These are phyloP conservation scores for Beverwykella pulmonaria DNA, from an alignment of 495 filamentous ascomycete genomes.

Conservation along the genomic window DNA sequence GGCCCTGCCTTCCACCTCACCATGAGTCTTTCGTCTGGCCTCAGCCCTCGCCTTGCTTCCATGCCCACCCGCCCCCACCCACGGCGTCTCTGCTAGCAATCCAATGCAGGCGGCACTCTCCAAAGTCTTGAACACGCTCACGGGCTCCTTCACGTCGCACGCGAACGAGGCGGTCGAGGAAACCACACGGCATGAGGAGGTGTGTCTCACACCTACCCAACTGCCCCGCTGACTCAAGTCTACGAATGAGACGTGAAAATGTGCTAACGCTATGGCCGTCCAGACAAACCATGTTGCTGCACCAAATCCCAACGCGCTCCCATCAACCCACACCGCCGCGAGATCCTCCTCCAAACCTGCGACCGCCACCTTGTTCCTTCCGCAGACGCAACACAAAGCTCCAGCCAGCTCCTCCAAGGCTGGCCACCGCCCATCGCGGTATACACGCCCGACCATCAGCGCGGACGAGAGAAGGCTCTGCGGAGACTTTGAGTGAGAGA, in stretches of 20 bases:
- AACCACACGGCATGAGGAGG: background rate
- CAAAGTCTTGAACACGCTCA: background rate
- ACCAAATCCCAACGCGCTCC: background rate
- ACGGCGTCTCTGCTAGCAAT: background rate
- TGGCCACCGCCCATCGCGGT: background rate
- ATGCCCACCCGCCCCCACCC: background rate
- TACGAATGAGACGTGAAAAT: no score
- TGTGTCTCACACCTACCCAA: background rate
- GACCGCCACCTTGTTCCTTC: background rate
- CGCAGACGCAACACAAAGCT: background rate
- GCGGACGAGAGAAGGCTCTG: constrained; percentile 11
- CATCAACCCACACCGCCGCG: background rate
- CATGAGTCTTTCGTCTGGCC: background rate
- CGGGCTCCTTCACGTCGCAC: background rate
- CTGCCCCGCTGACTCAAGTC: no score
- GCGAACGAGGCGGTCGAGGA: background rate
- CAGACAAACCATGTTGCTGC: constrained; percentile 15
- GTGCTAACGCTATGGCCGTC: background rate
- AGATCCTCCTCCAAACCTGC: background rate
- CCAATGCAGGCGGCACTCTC: background rate
- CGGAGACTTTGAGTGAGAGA: background rate
- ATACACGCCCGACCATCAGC: background rate
- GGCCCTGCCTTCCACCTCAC: background rate
- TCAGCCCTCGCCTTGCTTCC: background rate
- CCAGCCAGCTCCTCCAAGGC: background rate